Base-by-base conservation (phyloP, 129 eudicot genomes). In the Lonicera japonica region DNA sequence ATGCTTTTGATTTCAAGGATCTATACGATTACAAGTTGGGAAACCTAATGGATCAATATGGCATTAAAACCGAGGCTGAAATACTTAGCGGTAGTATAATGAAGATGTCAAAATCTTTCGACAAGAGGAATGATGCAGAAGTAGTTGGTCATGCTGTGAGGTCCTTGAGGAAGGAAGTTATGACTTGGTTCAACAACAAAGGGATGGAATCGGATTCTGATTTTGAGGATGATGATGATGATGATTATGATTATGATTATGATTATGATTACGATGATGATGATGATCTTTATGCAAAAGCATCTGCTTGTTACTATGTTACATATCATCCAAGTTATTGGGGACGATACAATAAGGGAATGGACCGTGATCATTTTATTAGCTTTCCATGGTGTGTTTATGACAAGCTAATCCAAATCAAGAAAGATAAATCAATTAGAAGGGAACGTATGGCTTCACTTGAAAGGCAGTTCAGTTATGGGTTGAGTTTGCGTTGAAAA, bases 321-420 rank as follows among this genome's bases (percentile, higher is more conserved):
- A 78, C 97, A 0, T 89, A 89, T 59, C 95, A 89, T 69, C 88
- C 79, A 6, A 34, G 41, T 20, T 86, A 73, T 36, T 89, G 87
- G 83, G 95, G 95, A 17, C 19, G 11, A 12, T 82, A 89, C 56
- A 77, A 84, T 24, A 69, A 64, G 66, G 97, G 71, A 12, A 21
- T 71, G 82, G 56, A 64, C 6, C 76, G 97, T 29, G 77, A 55
- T 21, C 97, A 86, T 64, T 86, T 80, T 43, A 65, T 89, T 69
- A 86, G 97, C 60, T 89, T 89, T 65, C 86, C 97, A 0, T 89
- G 95, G 97, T 89, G 97, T 63, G 79, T 86, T 21, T 81, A 86
- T 52, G 95, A 86, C 38, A 78, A 81, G 77, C 75, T 89, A 54
- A 73, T 89, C 54, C 71, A 77, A 24, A 89, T 89, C 71, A 89